Conservation (phyloP, 1,139 yeast genomes). For the Kazachstania sp. region DNA sequence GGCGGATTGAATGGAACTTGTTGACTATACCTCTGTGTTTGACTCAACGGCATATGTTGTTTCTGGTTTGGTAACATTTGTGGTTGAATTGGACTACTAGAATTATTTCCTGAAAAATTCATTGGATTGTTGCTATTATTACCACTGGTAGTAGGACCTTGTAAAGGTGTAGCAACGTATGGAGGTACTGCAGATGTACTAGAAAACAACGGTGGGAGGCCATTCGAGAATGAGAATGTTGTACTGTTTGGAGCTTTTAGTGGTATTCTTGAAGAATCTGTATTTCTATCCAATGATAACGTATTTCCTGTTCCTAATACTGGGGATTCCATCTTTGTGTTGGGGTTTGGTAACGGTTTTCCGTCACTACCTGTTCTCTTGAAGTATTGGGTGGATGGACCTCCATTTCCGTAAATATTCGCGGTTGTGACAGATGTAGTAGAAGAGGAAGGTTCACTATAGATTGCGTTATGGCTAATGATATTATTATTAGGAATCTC, state of each 20-base stretch:
- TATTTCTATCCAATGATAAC: slow-evolving; percentile 2
- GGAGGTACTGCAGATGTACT: slow-evolving; percentile 12
- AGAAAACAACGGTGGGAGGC: slow-evolving; percentile 11
- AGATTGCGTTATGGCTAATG: slow-evolving; percentile 6
- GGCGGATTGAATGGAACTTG: slow-evolving; percentile 5
- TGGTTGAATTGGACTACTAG: slow-evolving; percentile 4
- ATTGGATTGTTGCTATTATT: background rate
- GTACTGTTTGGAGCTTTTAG: slow-evolving; percentile 4
- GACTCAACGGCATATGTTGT: background rate
- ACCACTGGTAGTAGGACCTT: slow-evolving; percentile 1
- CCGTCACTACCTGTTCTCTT: background rate
- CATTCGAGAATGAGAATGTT: slow-evolving; percentile 6
- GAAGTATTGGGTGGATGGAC: slow-evolving; percentile 5
- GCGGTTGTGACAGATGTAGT: slow-evolving; percentile 1
- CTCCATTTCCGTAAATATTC: slow-evolving; percentile 8
- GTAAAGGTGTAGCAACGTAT: slow-evolving; percentile 16
- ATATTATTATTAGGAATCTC: slow-evolving; percentile 14
- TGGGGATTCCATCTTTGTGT: slow-evolving; percentile 3
- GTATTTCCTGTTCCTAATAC: slow-evolving; percentile 1
- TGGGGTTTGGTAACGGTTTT: background rate
- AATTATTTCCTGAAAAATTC: background rate
- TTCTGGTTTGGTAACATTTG: slow-evolving; percentile 1
- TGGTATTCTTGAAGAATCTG: background rate
- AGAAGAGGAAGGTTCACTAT: slow-evolving; percentile 9
- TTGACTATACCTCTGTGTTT: slow-evolving; percentile 6